Conservation (phyloP, 1,284 basidiomycete species). For the Ustilago crameri region DNA sequence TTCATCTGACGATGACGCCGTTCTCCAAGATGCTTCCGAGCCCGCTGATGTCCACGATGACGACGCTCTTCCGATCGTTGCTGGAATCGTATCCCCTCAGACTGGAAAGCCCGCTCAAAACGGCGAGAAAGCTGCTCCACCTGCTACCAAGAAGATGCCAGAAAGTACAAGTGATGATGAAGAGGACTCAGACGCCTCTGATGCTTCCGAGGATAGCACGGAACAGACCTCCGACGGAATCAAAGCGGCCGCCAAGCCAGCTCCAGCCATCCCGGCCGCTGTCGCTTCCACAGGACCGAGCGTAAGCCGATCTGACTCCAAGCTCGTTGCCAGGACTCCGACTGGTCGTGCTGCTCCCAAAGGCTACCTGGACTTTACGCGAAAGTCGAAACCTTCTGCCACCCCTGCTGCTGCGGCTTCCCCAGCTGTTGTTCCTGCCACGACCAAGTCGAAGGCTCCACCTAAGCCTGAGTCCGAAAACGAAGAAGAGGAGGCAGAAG, state of each 20-base stretch:
- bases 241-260: conserved; percentile 15
- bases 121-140: conserved; percentile 1
- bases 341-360: conserved; percentile 28
- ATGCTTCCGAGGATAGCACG: conserved; percentile 31
- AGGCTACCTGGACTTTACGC: conserved; percentile 34
- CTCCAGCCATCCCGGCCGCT: conserved; percentile 22
- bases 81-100: conserved; percentile 3
- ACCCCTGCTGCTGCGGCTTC: conserved; percentile 5
- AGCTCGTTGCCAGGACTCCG: conserved; percentile 16
- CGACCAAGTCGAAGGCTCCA: conserved; percentile 1
- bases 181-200: conserved; percentile 19
- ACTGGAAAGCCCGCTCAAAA: conserved; percentile 12
- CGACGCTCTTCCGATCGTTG: conserved; percentile 26
- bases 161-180: conserved; percentile 44
- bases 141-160: conserved; percentile 16
- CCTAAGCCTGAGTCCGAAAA: conserved; percentile 14
- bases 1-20: conserved; percentile 24
- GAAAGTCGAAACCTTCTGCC: conserved; percentile 12
- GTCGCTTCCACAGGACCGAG: conserved; percentile 8
- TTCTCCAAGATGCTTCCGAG: conserved; percentile 36
- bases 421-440: conserved; percentile 1
- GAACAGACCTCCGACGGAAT: conserved; percentile 42
- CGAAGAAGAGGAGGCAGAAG: conserved; percentile 23
- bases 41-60: conserved; percentile 48
- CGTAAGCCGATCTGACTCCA: conserved; percentile 10